Evolutionary conservation across 352 stramenopile genomes (phyloP), one percentile per base, ranked within the genome.

Genomic region (Peronospora belbahrii): DNA sequence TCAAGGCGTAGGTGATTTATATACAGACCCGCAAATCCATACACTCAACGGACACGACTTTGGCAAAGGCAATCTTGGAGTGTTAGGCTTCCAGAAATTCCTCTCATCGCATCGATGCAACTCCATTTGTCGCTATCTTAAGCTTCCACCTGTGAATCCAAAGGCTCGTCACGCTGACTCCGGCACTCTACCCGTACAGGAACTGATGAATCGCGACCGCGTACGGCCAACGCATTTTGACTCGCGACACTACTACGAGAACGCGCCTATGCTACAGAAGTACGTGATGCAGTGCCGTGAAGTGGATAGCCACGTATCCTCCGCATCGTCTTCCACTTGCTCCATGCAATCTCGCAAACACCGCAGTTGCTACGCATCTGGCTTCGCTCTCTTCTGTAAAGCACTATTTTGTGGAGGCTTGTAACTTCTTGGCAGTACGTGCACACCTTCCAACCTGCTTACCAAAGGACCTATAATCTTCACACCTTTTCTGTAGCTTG

Each of bases 11-110:
- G 90, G 85, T 6, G 92, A 98, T 68, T 62, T 97, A 19, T 98
- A 97, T 68, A 98, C 94, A n/a, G 94, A 98, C 57, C 94, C 94
- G 18, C 94, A 88, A 59, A 88, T 94, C 46, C 82, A 86, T 64
- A 94, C 81, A n/a, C 67, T 88, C 8, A 88, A 91, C 32, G 77
- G 78, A 9, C 62, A 88, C 45, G 75, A 94, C 49, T 94, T 94
- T 58, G 83, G 83, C 30, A 94, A 93, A 47, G 83, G 83, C 30
- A 94, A 94, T 44, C 56, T 94, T 9, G 83, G 81, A 10, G 75
- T 81, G 10, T 51, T 85, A 8, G 83, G 83, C 27, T 92, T 94
- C 42, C 72, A 94, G 32, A 92, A 91, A 32, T 94, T 94, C 39
- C 56, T 94, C 18, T 83, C 80, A 8, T 88, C 81, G 5, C 84